These are phyloP conservation scores for Xylariomycetidae sp. DNA, from an alignment of 2,329 filamentous ascomycete genomes.

Conservation along the genomic window DNA sequence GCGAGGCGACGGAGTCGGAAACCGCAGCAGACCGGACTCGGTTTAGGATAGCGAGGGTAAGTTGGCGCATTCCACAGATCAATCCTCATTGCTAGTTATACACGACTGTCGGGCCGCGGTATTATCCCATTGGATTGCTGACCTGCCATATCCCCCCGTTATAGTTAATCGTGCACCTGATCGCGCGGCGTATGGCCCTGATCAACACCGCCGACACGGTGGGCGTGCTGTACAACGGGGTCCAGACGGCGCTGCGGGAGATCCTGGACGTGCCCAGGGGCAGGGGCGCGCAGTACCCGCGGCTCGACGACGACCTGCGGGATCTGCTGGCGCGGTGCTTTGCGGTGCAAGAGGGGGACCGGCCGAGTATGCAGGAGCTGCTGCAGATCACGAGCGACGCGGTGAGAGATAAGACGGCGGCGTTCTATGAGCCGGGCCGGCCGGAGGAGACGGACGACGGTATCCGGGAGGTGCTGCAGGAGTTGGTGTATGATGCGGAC, in stretches of 20 bases:
- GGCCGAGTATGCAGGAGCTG: constrained; percentile 3
- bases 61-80: neutral
- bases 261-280: neutral
- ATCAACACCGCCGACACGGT: neutral
- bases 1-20: neutral
- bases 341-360: neutral
- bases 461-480: neutral
- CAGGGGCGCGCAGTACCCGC: neutral
- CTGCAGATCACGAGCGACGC: neutral
- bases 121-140: neutral
- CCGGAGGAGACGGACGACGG: constrained; percentile 3
- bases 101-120: neutral
- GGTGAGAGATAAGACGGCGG: neutral
- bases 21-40: neutral
- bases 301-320: constrained; percentile 4
- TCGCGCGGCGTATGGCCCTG: too few relatives aligned
- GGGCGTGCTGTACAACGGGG: neutral
- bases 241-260: neutral
- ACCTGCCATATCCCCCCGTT: neutral
- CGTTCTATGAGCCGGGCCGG: neutral
- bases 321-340: constrained; percentile 5
- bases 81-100: neutral
- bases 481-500: constrained; percentile 5
- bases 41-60: neutral
- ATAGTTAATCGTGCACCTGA: neutral